phyloP scores from a whole-genome alignment of 169 alveolate genomes.

The Plasmodium relictum region DNA sequence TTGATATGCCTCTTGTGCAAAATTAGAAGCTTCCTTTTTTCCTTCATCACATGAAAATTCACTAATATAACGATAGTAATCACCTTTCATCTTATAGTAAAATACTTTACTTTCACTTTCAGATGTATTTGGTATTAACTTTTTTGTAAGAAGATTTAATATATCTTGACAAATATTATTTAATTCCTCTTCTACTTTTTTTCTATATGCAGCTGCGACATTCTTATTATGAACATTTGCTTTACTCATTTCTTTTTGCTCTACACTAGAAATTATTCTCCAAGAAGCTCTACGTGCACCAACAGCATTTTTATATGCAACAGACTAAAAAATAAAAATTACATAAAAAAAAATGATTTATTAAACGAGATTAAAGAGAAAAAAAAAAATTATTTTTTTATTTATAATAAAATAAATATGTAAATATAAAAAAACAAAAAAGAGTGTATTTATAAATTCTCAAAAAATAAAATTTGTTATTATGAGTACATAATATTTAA shows the following conservation, averaged over 20 bases:
- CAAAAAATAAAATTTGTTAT: background rate
- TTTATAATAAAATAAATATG: no score
- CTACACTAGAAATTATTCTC: constrained; percentile 97
- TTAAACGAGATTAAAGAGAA: background rate
- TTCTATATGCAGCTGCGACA: constrained; percentile 94
- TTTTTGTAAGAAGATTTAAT: constrained; percentile 90
- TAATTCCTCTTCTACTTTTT: constrained; percentile 96
- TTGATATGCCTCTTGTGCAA: constrained; percentile 97
- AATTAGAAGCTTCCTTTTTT: constrained; percentile 95
- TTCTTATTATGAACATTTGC: constrained; percentile 92
- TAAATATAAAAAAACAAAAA: background rate
- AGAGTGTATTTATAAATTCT: background rate
- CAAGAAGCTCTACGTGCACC: constrained; percentile 99
- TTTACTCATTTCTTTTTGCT: constrained; percentile 97
- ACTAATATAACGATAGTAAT: constrained; percentile 97
- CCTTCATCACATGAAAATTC: constrained; percentile 97
- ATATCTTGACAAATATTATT: constrained; percentile 95
- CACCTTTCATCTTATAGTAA: constrained; percentile 99
- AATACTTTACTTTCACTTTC: constrained; percentile 96
- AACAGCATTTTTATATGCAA: constrained; percentile 99
- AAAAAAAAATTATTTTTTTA: background rate
- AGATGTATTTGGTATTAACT: constrained; percentile 93
- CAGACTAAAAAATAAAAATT: constrained; percentile 90
- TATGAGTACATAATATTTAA: no score
- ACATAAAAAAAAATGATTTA: no score